These are phyloP conservation scores for Sugiyamaella novakii DNA, from an alignment of 1,139 yeast species.

Conservation along the genomic window DNA sequence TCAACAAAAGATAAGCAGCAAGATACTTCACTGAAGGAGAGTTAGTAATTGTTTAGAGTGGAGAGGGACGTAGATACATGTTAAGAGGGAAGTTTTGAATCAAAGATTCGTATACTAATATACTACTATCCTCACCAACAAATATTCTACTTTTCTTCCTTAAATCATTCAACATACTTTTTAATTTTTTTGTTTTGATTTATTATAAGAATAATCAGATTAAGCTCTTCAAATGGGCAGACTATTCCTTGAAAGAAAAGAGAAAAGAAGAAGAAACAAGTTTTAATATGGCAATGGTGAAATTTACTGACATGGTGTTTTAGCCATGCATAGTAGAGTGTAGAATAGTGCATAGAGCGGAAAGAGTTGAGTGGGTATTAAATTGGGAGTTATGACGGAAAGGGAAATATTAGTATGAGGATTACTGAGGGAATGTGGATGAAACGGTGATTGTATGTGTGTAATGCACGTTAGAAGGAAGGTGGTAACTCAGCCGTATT, in stretches of 20 bases:
- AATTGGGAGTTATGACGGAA: constrained; percentile 12
- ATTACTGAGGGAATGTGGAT: not conserved
- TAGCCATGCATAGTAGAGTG: not conserved
- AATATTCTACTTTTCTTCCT: not conserved
- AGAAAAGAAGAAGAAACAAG: constrained; percentile 12
- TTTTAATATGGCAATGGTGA: constrained; percentile 1
- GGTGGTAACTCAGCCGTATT: not conserved
- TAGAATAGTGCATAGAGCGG: not conserved
- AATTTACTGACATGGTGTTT: constrained; percentile 9
- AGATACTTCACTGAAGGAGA: constrained; percentile 49
- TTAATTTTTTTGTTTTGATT: constrained; percentile 18
- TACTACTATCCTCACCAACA: not conserved
- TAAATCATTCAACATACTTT: constrained; percentile 28
- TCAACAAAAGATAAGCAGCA: constrained; percentile 52
- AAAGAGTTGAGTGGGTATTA: constrained; percentile 8
- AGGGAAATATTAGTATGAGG: constrained; percentile 3
- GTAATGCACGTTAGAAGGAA: too few relatives aligned
- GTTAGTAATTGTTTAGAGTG: too few relatives aligned
- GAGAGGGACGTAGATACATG: too few relatives aligned
- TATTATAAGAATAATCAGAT: constrained; percentile 55
- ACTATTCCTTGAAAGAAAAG: constrained; percentile 54
- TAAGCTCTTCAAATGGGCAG: constrained; percentile 55
- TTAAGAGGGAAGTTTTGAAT: too few relatives aligned
- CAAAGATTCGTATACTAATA: too few relatives aligned
- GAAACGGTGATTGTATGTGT: too few relatives aligned